Evolutionary conservation across 2,329 filamentous ascomycete species (phyloP), one percentile per base, ranked within the genome.

Genomic region (Rugonectria rugulosa): DNA sequence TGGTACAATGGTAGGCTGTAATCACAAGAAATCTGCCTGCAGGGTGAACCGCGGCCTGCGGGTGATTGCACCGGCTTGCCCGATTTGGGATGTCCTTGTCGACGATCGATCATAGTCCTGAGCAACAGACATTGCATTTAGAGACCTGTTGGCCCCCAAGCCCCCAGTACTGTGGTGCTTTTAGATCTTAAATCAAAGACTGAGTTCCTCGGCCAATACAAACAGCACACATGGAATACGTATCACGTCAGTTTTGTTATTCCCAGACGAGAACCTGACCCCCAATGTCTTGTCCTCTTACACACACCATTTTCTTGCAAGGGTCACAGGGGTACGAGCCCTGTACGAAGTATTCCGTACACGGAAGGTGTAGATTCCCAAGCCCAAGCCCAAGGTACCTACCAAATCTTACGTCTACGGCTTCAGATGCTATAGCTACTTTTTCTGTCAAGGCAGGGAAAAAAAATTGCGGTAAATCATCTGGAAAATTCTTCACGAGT

Each of bases 11-110:
- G n/a, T n/a, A n/a, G n/a, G n/a, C n/a, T n/a, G n/a, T n/a, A n/a
- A n/a, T n/a, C n/a, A n/a, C n/a, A n/a, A n/a, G n/a, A n/a, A n/a
- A n/a, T n/a, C n/a, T n/a, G n/a, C n/a, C n/a, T n/a, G n/a, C n/a
- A n/a, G n/a, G n/a, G n/a, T 49, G 41, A 49, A 23, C 31, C 51
- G 40, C 57, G 43, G 42, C 51, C 52, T n/a, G n/a, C 34, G 47
- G 31, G 36, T 46, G 20, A 36, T 49, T 24, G 43, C 50, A 57
- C 59, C 54, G 56, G 49, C 46, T 60, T 64, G 50, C 53, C 53
- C 59, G 49, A 65, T 60, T 49, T 31, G 49, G 59, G 47, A 56
- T 23, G 40, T 53, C 44, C 31, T 53, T 45, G 20, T 47, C 34
- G 43, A 57, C 14, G 38, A 38, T 38, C 26, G 52, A 55, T 49